A percentile compares a stretch with the other conserved stretches of the same genome.
Conservation (phyloP, 2,329 filamentous ascomycete genomes). For the Didymella exigua region DNA sequence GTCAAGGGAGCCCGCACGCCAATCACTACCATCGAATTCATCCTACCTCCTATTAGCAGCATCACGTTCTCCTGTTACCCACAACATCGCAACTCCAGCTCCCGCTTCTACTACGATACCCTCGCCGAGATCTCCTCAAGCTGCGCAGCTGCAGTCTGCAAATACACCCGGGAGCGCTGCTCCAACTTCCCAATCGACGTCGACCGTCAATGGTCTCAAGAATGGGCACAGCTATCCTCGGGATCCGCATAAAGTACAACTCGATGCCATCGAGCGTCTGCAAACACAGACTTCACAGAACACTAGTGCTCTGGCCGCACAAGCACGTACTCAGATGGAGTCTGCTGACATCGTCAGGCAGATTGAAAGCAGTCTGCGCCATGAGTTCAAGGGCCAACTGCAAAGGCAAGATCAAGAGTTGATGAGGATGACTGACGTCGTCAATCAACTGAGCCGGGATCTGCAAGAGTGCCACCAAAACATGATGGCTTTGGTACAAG, state of each 20-base stretch:
- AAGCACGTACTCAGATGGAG: constrained; percentile 39
- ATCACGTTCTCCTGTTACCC: constrained; percentile 23
- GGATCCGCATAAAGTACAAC: constrained; percentile 36
- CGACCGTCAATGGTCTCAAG: constrained; percentile 17
- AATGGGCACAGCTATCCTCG: constrained; percentile 41
- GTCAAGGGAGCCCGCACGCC: constrained; percentile 27
- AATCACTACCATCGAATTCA: constrained; percentile 14
- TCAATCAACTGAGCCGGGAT: constrained; percentile 50
- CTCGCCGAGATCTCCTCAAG: constrained; percentile 20
- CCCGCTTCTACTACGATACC: not conserved
- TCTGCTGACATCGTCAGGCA: constrained; percentile 35
- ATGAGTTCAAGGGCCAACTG: constrained; percentile 42
- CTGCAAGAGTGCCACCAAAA: constrained; percentile 47
- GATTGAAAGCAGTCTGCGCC: constrained; percentile 47
- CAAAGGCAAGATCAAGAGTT: constrained; percentile 41
- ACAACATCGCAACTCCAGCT: not conserved
- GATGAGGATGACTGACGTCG: constrained; percentile 48
- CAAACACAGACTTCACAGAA: constrained; percentile 57
- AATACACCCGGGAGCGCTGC: constrained; percentile 20
- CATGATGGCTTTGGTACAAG: constrained; percentile 46
- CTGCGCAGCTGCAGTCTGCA: constrained; percentile 20
- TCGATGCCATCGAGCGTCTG: constrained; percentile 52
- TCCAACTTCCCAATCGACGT: constrained; percentile 21
- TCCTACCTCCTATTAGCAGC: constrained; percentile 23
- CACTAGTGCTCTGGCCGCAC: constrained; percentile 45